A percentile compares a stretch with the other conserved stretches of the same genome.
Evolutionary conservation across 2,329 filamentous ascomycete species (phyloP).

Genomic region (Fusarium neocosmosporiellum): DNA sequence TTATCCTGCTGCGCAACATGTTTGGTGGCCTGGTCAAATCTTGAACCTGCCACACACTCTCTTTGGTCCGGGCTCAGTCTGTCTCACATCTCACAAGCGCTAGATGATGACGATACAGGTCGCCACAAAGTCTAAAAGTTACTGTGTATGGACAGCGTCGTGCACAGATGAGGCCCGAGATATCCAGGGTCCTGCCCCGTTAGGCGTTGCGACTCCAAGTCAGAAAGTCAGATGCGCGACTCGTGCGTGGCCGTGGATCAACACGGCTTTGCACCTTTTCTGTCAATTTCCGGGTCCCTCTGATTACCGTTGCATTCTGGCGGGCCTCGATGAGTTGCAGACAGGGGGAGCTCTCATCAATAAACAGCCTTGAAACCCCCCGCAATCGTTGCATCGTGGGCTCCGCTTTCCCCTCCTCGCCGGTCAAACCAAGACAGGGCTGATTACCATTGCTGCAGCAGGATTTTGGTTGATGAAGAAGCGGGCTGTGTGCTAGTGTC

Average conservation of each 20-base stretch:
- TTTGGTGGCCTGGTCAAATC: slow-evolving; percentile 15
- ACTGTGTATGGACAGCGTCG: slow-evolving; percentile 14
- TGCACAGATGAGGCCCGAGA: slow-evolving; percentile 20
- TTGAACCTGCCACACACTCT: slow-evolving; percentile 18
- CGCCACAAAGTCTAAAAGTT: slow-evolving; percentile 35
- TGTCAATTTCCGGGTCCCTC: slow-evolving; percentile 34
- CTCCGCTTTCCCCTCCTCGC: slow-evolving; percentile 33
- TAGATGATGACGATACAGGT: slow-evolving; percentile 22
- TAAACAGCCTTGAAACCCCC: slow-evolving; percentile 27
- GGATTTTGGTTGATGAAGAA: slow-evolving; percentile 2
- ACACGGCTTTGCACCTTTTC: not conserved
- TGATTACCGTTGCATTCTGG: slow-evolving; percentile 39
- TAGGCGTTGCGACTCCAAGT: slow-evolving; percentile 22
- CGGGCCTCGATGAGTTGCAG: slow-evolving; percentile 37
- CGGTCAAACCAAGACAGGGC: slow-evolving; percentile 35
- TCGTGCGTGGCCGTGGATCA: slow-evolving; percentile 24
- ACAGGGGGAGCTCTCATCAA: slow-evolving; percentile 21
- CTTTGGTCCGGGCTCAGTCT: slow-evolving; percentile 12
- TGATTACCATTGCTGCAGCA: slow-evolving; percentile 26
- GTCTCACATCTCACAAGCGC: slow-evolving; percentile 16
- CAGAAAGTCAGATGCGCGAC: slow-evolving; percentile 19
- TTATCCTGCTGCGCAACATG: slow-evolving; percentile 13
- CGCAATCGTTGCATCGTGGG: slow-evolving; percentile 27
- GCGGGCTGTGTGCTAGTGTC: slow-evolving; percentile 1
- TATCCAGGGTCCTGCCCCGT: slow-evolving; percentile 39